A percentile compares a stretch with the other conserved stretches of the same genome.
These are phyloP conservation scores for Blepharisma stoltei DNA, from an alignment of 73 alveolate genomes.

Conservation along the genomic window DNA sequence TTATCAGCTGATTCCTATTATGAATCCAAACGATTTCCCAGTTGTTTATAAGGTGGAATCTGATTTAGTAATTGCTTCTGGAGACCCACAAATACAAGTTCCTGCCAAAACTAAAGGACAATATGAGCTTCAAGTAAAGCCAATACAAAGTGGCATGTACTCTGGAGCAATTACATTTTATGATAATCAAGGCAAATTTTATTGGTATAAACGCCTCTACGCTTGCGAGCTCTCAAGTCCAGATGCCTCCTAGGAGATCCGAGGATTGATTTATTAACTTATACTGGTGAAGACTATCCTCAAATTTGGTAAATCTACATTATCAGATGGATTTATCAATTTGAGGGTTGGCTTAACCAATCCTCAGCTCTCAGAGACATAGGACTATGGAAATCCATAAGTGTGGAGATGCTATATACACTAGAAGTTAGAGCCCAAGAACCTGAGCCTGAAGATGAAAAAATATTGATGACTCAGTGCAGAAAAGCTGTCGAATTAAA, in stretches of 20 bases:
- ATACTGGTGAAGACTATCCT: too few relatives aligned
- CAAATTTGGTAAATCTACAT: too few relatives aligned
- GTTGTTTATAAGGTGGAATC: constrained; percentile 87
- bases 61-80: constrained; percentile 90
- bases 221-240: too few relatives aligned
- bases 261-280: too few relatives aligned
- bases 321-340: too few relatives aligned
- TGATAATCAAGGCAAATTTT: constrained; percentile 80
- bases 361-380: too few relatives aligned
- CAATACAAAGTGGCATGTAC: constrained; percentile 91
- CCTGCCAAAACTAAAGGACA: constrained; percentile 40
- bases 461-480: constrained; percentile 20
- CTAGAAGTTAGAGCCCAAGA: constrained; percentile 32
- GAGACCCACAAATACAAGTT: constrained; percentile 51
- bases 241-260: too few relatives aligned
- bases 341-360: too few relatives aligned
- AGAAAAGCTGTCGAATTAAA: constrained; percentile 24
- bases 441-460: constrained; percentile 31
- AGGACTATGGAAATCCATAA: too few relatives aligned
- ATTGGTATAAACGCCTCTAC: constrained; percentile 96
- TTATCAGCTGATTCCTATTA: constrained; percentile 68
- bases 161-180: constrained; percentile 93
- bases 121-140: constrained; percentile 64
- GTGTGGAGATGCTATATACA: too few relatives aligned
- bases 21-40: constrained; percentile 79